Conservation (phyloP, 352 stramenopile genomes). For the Aphanomyces stellatus region DNA sequence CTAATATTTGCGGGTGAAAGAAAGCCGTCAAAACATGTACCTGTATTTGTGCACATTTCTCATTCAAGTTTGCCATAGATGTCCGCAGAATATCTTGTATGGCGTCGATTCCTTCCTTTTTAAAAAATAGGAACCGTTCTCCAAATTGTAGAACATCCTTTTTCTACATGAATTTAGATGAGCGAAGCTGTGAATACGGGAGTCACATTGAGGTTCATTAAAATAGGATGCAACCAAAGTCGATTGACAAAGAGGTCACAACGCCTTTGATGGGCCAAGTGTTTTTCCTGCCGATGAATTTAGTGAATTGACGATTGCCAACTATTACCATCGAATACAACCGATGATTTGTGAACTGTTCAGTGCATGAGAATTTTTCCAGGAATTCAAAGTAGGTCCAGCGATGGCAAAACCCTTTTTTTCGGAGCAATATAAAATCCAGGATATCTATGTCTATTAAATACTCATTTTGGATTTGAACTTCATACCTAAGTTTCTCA, state of each 20-base stretch:
- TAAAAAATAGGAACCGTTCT: neutral
- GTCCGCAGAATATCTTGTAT: neutral
- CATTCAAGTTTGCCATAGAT: neutral
- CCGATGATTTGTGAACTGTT: neutral
- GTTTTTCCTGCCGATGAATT: neutral
- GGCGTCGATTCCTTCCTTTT: neutral
- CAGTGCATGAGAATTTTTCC: neutral
- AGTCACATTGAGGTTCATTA: neutral
- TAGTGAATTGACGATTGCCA: neutral
- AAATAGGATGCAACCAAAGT: neutral
- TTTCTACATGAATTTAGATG: neutral
- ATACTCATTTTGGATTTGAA: too few species aligned
- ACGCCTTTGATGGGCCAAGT: neutral
- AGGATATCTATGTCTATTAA: neutral
- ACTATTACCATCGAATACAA: neutral
- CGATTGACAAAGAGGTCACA: neutral
- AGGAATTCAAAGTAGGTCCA: conserved; percentile 3
- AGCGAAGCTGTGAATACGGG: neutral
- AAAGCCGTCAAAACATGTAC: neutral
- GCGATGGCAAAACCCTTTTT: neutral
- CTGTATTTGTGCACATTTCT: neutral
- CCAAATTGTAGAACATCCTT: neutral
- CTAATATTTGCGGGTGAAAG: too few species aligned
- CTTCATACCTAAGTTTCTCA: neutral
- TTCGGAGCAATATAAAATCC: neutral